These are phyloP conservation scores for Nidularia sp. DNA, from an alignment of 768 basidiomycete species.

Conservation along the genomic window DNA sequence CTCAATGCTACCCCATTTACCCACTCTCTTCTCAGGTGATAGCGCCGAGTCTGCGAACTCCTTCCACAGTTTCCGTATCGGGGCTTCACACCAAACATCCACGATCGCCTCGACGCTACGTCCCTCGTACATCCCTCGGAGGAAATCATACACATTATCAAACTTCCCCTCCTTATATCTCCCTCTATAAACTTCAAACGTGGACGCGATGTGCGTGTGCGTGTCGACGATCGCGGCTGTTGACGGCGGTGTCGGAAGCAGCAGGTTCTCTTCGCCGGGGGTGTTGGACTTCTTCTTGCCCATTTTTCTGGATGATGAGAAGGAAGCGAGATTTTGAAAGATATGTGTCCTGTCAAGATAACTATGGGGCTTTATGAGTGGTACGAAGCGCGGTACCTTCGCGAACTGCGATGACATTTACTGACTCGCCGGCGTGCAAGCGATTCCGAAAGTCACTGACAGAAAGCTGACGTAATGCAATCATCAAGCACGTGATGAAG, in stretches of 20 bases:
- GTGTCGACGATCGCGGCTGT: conserved; percentile 64
- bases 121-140: conserved; percentile 53
- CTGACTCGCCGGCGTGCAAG: no score
- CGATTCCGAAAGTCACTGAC: no score
- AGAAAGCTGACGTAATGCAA: no score
- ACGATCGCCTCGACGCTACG: conserved; percentile 64
- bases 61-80: conserved; percentile 58
- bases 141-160: conserved; percentile 63
- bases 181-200: conserved; percentile 55
- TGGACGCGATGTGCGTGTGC: conserved; percentile 80
- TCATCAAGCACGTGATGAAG: no score
- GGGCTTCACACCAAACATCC: conserved; percentile 89
- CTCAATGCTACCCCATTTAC: conserved; percentile 62
- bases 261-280: conserved; percentile 28
- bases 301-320: conserved; percentile 17
- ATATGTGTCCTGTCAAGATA: no score
- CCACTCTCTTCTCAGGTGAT: conserved; percentile 37
- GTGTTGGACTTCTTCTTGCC: conserved; percentile 34
- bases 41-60: conserved; percentile 72
- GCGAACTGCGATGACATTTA: no score
- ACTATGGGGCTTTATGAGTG: no score
- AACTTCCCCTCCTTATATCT: conserved; percentile 59
- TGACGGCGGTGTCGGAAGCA: conserved; percentile 32
- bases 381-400: no score
- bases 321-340: background rate